Evolutionary conservation across 225 moss, liverwort and hornwort genomes (phyloP), one percentile per base, ranked within the genome.

Genomic region (Thuidium tamariscinum): DNA sequence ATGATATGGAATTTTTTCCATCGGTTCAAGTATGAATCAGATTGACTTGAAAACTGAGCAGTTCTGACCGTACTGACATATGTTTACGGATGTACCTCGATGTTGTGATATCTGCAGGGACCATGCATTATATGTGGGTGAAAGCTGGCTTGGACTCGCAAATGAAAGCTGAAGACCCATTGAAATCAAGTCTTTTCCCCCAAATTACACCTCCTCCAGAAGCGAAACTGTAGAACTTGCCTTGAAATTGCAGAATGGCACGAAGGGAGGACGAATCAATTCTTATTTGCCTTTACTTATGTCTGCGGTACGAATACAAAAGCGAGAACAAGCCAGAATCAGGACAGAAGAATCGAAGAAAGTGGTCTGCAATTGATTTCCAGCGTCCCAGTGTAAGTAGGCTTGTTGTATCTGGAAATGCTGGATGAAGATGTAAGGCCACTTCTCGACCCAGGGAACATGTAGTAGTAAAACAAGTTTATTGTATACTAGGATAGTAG

Each of bases 121-220:
- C 91, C 63, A 91, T 91, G 91, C 91, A 91, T 82, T 87, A 89
- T 61, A 13, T 48, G 71, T 98, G 98, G 98, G 59, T 77, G 81
- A 90, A 95, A 63, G 93, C 95, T 86, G 95, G 94, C 70, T 82
- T 95, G 51, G 93, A 95, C 77, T 87, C 89, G 52, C 88, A 90
- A 75, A 83, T 98, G 84, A 82, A 91, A 64, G 86, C 94, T 67
- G 96, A 95, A 37, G 91, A 95, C 64, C 89, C 91, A n/a, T 89
- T 98, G 93, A 87, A 92, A 54, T 93, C 96, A 62, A 89, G 88
- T 48, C 84, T 98, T 48, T 98, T 98, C 88, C 98, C 98, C 62
- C 83, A 90, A 77, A 82, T 95, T 77, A 5, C 72, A 73, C 83
- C 72, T 82, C 76, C 89, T 85, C 82, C 78, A 46, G 87, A 90